A percentile compares a stretch with the other conserved stretches of the same genome.
Evolutionary conservation across 1,139 yeast species (phyloP).

Genomic region (Hyphopichia buzzinii): DNA sequence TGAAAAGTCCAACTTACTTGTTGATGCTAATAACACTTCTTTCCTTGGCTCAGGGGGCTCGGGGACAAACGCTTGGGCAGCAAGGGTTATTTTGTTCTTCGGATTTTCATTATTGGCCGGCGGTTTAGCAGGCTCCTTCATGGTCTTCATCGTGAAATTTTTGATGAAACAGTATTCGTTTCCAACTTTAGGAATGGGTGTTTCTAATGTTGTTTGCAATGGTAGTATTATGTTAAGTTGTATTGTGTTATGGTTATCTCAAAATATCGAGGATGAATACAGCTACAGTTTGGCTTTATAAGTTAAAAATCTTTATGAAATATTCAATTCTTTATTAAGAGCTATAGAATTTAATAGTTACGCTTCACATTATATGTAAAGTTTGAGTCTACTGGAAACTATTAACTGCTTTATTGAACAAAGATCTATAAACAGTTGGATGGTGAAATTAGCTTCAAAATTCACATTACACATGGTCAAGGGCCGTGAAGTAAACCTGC

Average conservation of each 20-base stretch:
- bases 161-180: slow-evolving; percentile 71
- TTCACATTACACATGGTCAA: too few species aligned
- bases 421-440: neutral
- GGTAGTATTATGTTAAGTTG: slow-evolving; percentile 83
- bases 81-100: slow-evolving; percentile 80
- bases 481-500: too few species aligned
- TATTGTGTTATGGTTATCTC: slow-evolving; percentile 86
- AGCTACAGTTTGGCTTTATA: slow-evolving; percentile 84
- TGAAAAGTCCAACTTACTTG: slow-evolving; percentile 75
- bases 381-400: slow-evolving; percentile 1
- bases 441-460: neutral
- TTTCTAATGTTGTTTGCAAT: slow-evolving; percentile 81
- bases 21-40: slow-evolving; percentile 46
- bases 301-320: slow-evolving; percentile 17
- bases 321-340: too few species aligned
- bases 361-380: too few species aligned
- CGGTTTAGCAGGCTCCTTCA: slow-evolving; percentile 89
- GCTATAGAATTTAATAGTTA: too few species aligned
- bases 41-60: slow-evolving; percentile 49
- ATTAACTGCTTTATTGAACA: slow-evolving; percentile 1
- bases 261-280: slow-evolving; percentile 92
- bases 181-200: slow-evolving; percentile 95
- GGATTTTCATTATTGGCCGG: slow-evolving; percentile 94
- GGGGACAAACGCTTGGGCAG: slow-evolving; percentile 81
- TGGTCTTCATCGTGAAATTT: slow-evolving; percentile 82